Base-by-base conservation (phyloP, 495 filamentous ascomycete genomes). In the Xylaria acuta region DNA sequence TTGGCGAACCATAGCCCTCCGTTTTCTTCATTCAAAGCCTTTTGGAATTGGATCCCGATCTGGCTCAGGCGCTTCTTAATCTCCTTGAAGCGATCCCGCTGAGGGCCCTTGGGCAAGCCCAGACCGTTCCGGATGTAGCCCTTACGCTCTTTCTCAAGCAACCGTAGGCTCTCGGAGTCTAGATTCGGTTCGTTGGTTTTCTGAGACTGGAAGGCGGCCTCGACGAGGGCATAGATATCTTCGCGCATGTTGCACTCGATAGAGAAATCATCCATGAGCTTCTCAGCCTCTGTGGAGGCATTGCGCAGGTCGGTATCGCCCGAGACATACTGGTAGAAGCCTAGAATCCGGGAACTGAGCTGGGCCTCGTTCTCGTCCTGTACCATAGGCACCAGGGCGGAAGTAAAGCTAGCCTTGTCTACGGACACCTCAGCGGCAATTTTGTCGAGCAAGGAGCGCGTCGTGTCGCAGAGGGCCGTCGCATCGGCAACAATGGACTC, bases 281-380 rank as follows among this genome's bases (percentile, higher is more conserved):
- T 88, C 76, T 89, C 87, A 16, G 88, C 87, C 74, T 89, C 84
- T 73, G 84, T 87, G 38, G 85, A 87, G 27, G 88, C 88, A 81
- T 89, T 87, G 8, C 93, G 89, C 32, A 97, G 87, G 43, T 85
- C 88, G 75, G 87, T 85, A 75, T 94, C 84, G 16, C 85, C 87
- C 34, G 90, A 93, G 14, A 95, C 92, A 62, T 93, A 90, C 80
- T 95, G 92, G 81, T 95, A 96, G 78, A 96, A 96, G 73, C 83
- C 83, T 40, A 93, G 81, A 66, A 93, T 90, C 59, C 89, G 86
- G 38, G 84, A 80, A 72, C 88, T 86, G 18, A 94, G 83, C 0
- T 84, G 84, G 73, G 86, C 85, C 11, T 79, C 74, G 74, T 95
- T 91, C 82, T 95, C 92, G 76, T 94, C 89, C 41, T 88, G 82